Evolutionary conservation across 768 basidiomycete genomes (phyloP).

Genomic region (Sutorius australiensis): DNA sequence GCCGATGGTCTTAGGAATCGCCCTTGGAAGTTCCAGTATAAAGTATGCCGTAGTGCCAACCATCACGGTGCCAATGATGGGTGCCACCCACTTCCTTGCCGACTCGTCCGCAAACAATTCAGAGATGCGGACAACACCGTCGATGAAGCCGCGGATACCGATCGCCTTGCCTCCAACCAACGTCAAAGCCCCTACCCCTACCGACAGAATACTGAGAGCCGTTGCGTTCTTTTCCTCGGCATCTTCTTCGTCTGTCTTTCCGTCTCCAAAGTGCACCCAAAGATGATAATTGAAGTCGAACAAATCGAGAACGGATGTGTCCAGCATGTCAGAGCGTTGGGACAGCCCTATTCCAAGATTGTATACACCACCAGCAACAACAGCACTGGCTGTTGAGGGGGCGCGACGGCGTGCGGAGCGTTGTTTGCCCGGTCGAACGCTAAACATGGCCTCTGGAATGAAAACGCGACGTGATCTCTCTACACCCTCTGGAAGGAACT

Average conservation of each 20-base stretch:
- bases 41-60: constrained; percentile 77
- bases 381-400: constrained; percentile 38
- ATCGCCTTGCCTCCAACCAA: constrained; percentile 84
- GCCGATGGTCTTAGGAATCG: constrained; percentile 88
- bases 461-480: constrained; percentile 82
- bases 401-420: constrained; percentile 36
- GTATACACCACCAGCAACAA: constrained; percentile 73
- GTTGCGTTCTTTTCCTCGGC: constrained; percentile 46
- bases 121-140: constrained; percentile 68
- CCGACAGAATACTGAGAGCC: constrained; percentile 67
- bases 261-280: constrained; percentile 63
- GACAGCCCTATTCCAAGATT: constrained; percentile 84
- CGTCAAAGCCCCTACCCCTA: constrained; percentile 81
- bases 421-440: constrained; percentile 42
- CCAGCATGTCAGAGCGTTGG: constrained; percentile 69
- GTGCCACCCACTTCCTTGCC: constrained; percentile 82
- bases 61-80: constrained; percentile 72
- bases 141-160: constrained; percentile 72
- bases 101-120: constrained; percentile 80
- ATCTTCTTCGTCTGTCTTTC: constrained; percentile 25
- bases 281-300: constrained; percentile 85
- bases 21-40: constrained; percentile 79
- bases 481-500: constrained; percentile 74
- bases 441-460: constrained; percentile 98
- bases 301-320: constrained; percentile 78